These are phyloP conservation scores for Peronospora belbahrii DNA, from an alignment of 352 stramenopile genomes.

Conservation along the genomic window DNA sequence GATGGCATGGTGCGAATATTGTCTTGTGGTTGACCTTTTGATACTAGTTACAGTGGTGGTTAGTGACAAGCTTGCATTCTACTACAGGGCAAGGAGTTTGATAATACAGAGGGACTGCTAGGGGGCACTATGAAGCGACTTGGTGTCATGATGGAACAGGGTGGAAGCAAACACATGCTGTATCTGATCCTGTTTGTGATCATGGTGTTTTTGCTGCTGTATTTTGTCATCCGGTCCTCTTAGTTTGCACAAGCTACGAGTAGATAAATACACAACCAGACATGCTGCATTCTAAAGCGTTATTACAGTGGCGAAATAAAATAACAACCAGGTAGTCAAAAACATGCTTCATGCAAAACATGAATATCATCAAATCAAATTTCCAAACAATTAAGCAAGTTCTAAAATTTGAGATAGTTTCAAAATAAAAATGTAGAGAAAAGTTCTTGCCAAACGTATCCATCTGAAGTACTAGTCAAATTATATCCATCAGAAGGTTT, in stretches of 20 bases:
- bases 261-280: neutral
- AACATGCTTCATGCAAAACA: no score
- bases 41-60: neutral
- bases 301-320: no score
- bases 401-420: no score
- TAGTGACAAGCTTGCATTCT: neutral
- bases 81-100: constrained; percentile 71
- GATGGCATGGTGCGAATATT: constrained; percentile 64
- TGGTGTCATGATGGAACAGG: constrained; percentile 81
- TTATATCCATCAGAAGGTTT: no score
- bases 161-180: constrained; percentile 85
- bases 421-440: no score
- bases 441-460: no score
- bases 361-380: no score
- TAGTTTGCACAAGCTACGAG: neutral
- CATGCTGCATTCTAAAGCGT: no score
- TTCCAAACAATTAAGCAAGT: no score
- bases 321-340: no score
- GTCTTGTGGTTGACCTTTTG: neutral
- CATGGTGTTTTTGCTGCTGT: constrained; percentile 79
- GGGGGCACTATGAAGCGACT: constrained; percentile 83
- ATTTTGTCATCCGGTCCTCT: constrained; percentile 61
- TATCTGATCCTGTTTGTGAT: constrained; percentile 82
- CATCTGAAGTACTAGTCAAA: no score
- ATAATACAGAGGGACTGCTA: constrained; percentile 76